Evolutionary conservation across 148 eudicot species (phyloP).

Genomic region (Agrostemma githago): DNA sequence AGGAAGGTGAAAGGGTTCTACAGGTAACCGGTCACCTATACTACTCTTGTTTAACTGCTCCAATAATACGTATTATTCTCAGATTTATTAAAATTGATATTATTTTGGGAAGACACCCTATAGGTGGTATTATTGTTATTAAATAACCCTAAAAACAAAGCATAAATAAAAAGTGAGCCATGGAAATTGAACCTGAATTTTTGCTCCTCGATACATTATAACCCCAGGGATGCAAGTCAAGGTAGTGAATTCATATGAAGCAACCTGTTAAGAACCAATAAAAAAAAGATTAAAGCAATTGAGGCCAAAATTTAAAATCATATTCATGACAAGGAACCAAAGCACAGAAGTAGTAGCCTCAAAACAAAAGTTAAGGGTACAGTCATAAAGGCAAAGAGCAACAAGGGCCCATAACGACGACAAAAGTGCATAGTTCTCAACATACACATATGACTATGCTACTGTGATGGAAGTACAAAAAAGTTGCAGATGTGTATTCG

Average conservation of each 20-base stretch:
- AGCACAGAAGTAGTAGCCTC: background rate
- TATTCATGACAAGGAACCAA: background rate
- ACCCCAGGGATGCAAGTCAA: constrained; percentile 99
- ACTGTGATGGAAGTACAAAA: background rate
- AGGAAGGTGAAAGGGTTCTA: too few relatives aligned
- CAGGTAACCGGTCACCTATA: too few relatives aligned
- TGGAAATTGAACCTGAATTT: constrained; percentile 65
- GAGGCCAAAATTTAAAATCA: background rate
- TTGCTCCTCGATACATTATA: constrained; percentile 91
- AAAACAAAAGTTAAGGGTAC: background rate
- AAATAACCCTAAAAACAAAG: background rate
- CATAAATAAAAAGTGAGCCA: background rate
- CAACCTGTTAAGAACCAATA: constrained; percentile 54
- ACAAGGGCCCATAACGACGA: background rate
- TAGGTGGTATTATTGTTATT: too few relatives aligned
- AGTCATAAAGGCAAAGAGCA: background rate
- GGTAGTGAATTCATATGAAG: constrained; percentile 99
- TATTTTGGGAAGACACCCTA: too few relatives aligned
- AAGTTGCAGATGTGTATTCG: background rate
- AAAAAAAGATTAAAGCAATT: background rate
- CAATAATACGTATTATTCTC: too few relatives aligned
- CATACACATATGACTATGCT: background rate
- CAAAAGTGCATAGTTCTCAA: background rate
- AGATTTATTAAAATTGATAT: too few relatives aligned
- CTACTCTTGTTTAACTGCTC: too few relatives aligned